Conservation (phyloP, 345 rosid species). For the Rhizophora mangle region DNA sequence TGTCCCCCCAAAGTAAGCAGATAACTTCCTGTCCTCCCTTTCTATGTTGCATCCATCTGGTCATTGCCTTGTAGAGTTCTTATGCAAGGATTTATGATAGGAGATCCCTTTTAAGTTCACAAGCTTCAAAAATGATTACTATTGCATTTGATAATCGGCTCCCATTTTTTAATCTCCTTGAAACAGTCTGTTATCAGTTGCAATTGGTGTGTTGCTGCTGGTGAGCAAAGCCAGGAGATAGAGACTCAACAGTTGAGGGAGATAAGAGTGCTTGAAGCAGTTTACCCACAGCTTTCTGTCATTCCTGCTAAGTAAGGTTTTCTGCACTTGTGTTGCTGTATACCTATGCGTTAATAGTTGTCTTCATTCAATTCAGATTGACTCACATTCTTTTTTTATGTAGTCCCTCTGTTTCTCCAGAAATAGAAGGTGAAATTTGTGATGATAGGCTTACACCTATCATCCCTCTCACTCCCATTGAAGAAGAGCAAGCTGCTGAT, state of each 20-base stretch:
- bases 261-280: slow-evolving; percentile 43
- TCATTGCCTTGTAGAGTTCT: too few species aligned
- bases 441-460: slow-evolving; percentile 49
- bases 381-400: neutral
- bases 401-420: slow-evolving; percentile 49
- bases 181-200: slow-evolving; percentile 40
- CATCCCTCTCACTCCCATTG: slow-evolving; percentile 55
- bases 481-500: slow-evolving; percentile 40
- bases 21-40: neutral
- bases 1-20: slow-evolving; percentile 46
- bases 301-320: slow-evolving; percentile 48
- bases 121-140: too few species aligned
- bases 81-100: too few species aligned
- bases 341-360: neutral
- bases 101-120: too few species aligned
- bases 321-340: neutral
- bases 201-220: slow-evolving; percentile 44
- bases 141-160: neutral
- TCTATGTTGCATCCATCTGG: neutral
- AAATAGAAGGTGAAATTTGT: slow-evolving; percentile 31
- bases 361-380: neutral
- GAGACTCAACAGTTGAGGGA: slow-evolving; percentile 42
- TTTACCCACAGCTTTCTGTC: slow-evolving; percentile 43
- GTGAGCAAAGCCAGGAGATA: slow-evolving; percentile 55
- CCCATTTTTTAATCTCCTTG: neutral